Evolutionary conservation across 148 eudicot species (phyloP).

Genomic region (Amaranthus cruentus): DNA sequence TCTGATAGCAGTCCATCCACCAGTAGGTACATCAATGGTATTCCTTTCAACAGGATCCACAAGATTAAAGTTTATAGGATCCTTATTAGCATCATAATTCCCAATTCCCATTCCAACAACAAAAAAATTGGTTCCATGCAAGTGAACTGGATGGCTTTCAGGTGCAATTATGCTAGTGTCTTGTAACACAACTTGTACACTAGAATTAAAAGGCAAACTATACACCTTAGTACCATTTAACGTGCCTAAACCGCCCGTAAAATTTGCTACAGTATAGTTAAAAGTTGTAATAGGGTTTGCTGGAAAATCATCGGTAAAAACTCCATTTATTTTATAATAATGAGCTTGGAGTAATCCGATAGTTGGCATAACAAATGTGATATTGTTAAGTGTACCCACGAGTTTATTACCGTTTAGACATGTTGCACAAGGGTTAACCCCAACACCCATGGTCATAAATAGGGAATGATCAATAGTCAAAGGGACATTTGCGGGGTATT

Average conservation of each 20-base stretch:
- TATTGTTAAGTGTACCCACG: constrained; percentile 59
- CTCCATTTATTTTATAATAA: constrained; percentile 44
- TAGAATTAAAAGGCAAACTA: constrained; percentile 41
- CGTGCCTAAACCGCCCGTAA: constrained; percentile 34
- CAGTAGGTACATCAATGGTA: constrained; percentile 44
- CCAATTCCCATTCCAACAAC: constrained; percentile 60
- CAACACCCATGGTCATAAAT: constrained; percentile 49
- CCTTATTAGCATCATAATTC: constrained; percentile 45
- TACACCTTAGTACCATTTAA: constrained; percentile 58
- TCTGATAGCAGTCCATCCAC: constrained; percentile 44
- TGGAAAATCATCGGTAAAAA: constrained; percentile 71
- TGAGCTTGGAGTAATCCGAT: constrained; percentile 67
- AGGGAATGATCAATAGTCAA: constrained; percentile 44
- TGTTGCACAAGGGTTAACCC: constrained; percentile 56
- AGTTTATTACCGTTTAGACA: constrained; percentile 48
- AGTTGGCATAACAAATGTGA: constrained; percentile 62
- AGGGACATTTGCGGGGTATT: constrained; percentile 55
- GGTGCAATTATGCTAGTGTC: constrained; percentile 54
- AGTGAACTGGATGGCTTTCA: constrained; percentile 66
- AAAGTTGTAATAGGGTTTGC: constrained; percentile 39
- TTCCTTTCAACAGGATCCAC: constrained; percentile 77
- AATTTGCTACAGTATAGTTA: constrained; percentile 60
- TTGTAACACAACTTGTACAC: constrained; percentile 66
- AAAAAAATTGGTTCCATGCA: constrained; percentile 68
- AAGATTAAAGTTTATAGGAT: constrained; percentile 54